phyloP scores from a whole-genome alignment of 139 green algal genomes.

The Micractinium sp. region DNA sequence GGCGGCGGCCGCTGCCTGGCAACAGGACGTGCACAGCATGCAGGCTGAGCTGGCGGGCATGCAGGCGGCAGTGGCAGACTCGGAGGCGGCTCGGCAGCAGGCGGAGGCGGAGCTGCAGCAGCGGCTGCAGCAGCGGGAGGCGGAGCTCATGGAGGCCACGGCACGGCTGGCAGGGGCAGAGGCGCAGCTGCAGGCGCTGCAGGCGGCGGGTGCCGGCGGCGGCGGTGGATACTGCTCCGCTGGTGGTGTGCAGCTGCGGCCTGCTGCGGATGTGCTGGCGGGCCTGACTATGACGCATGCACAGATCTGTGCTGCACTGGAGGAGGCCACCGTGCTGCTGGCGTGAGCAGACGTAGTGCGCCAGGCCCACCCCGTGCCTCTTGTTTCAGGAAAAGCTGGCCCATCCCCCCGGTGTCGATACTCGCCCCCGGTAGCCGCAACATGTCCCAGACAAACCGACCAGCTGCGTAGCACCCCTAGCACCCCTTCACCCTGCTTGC shows the following conservation, averaged over 20 bases:
- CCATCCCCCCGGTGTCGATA: too few species aligned
- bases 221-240: neutral
- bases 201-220: neutral
- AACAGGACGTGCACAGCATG: neutral
- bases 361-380: too few species aligned
- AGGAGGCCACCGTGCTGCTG: constrained; percentile 1
- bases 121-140: constrained; percentile 8
- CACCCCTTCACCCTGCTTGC: too few species aligned
- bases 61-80: constrained; percentile 8
- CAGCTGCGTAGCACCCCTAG: too few species aligned
- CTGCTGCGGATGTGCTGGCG: neutral
- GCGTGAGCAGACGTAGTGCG: neutral
- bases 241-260: neutral
- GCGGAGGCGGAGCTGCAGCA: neutral
- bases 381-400: too few species aligned
- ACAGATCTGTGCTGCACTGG: neutral
- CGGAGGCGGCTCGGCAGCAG: neutral
- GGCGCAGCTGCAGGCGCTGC: constrained; percentile 19
- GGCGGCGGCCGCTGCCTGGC: constrained; percentile 4
- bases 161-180: constrained; percentile 18
- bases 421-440: too few species aligned
- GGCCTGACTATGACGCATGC: neutral
- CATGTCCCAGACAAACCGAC: too few species aligned
- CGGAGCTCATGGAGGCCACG: constrained; percentile 6
- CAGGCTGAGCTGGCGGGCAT: constrained; percentile 9